Evolutionary conservation across 2,329 filamentous ascomycete species (phyloP).

Genomic region (Epichloe aotearoae): DNA sequence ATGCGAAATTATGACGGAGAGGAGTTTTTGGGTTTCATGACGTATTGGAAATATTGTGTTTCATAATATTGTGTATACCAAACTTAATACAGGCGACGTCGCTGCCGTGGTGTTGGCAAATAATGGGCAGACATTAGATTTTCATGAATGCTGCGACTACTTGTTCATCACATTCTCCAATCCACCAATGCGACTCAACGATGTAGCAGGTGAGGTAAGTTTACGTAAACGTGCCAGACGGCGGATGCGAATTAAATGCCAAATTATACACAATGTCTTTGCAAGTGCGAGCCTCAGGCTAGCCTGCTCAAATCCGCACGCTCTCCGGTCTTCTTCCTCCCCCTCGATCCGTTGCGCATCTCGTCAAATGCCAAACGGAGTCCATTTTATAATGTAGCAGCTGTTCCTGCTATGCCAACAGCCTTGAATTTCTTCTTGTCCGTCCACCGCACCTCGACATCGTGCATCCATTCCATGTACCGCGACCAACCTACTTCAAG

Average conservation of each 20-base stretch:
- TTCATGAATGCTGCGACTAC: not conserved
- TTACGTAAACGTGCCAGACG: not conserved
- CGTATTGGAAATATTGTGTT: conserved; percentile 6
- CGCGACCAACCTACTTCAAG: conserved; percentile 61
- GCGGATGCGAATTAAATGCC: not conserved
- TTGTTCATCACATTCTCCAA: not conserved
- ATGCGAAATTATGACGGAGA: not conserved
- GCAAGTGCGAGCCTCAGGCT: not conserved
- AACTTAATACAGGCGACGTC: not conserved
- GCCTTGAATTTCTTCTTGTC: conserved; percentile 50
- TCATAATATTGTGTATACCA: conserved; percentile 12
- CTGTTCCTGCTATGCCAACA: conserved; percentile 50
- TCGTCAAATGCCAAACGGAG: not conserved
- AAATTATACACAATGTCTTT: not conserved
- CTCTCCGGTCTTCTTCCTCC: not conserved
- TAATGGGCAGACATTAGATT: not conserved
- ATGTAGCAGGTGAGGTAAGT: too few relatives aligned
- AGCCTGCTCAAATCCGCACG: not conserved
- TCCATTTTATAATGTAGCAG: conserved; percentile 34
- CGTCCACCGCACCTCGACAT: conserved; percentile 56
- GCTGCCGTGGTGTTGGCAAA: not conserved
- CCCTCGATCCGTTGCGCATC: not conserved
- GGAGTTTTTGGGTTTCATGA: conserved; percentile 3
- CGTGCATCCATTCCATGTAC: conserved; percentile 90
- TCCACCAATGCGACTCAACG: too few relatives aligned